Base-by-base conservation (phyloP, 2,329 filamentous ascomycete genomes). In the Epichloe sylvatica region DNA sequence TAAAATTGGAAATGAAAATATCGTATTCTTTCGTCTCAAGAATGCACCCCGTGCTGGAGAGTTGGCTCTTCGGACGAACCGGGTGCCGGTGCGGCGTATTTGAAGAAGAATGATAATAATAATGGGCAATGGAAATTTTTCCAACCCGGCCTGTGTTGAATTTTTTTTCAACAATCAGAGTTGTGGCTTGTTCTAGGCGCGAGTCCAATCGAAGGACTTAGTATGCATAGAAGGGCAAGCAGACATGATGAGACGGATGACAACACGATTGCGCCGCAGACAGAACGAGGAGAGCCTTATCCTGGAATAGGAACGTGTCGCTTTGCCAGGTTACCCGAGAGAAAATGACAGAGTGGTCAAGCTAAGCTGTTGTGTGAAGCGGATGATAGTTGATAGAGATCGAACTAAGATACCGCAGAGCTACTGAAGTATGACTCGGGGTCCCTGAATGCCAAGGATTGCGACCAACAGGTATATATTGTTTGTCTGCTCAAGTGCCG, bases 191-290 rank as follows among this genome's bases (percentile, higher is more conserved):
- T 25, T 49, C 45, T 59, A 60, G 25, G 52, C 53, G 49, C 52
- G 52, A 51, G 58, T 57, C 58, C 57, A 56, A 49, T 54, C 54
- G 15, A 56, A 52, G 55, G 57, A 60, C 59, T 45, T 53, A 39
- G 52, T 46, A 52, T 47, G 49, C 38, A 52, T 50, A 48, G 47
- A 48, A 17, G 48, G 46, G 47, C 50, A 49, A 54, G 53, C 41
- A 49, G 48, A 52, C 58, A 59, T 60, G 52, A 37, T 59, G 56
- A 49, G 25, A 12, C 8, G 19, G 33, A 37, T 36, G n/a, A 21
- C 5, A 23, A 23, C 15, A 25, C 37, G 37, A 44, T 33, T n/a
- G 35, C 25, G 33, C 11, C 33, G 9, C 33, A 35, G n/a, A 23
- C 3, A 34, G 19, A 30, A n/a, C 33, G 34, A 12, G 43, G 7